A percentile compares a stretch with the other conserved stretches of the same genome.
phyloP scores from a whole-genome alignment of 1,139 yeast genomes.

The Kodamaea sp. region DNA sequence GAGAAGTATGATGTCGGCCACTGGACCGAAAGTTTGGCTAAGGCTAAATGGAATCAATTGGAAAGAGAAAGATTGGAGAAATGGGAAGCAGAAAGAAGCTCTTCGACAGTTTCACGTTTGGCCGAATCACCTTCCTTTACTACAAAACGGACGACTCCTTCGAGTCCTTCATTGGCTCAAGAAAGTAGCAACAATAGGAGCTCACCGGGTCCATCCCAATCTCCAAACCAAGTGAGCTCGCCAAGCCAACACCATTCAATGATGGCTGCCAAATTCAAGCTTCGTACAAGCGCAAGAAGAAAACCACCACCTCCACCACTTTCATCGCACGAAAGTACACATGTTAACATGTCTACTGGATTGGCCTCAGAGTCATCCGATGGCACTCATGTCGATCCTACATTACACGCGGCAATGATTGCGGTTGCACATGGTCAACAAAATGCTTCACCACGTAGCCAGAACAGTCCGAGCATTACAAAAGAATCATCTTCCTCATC shows the following conservation, averaged over 20 bases:
- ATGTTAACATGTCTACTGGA: slow-evolving; percentile 35
- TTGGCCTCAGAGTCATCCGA: slow-evolving; percentile 16
- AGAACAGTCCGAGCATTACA: slow-evolving; percentile 36
- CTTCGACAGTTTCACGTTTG: neutral
- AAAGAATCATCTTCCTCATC: slow-evolving; percentile 18
- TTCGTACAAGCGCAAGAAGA: slow-evolving; percentile 25
- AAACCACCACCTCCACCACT: slow-evolving; percentile 33
- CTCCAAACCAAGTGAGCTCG: neutral
- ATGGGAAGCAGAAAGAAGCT: slow-evolving; percentile 1
- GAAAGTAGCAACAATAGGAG: too few relatives aligned
- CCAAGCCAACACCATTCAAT: slow-evolving; percentile 8
- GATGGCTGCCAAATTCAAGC: slow-evolving; percentile 13
- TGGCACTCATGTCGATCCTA: slow-evolving; percentile 20
- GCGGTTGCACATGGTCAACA: slow-evolving; percentile 40
- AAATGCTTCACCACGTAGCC: slow-evolving; percentile 20
- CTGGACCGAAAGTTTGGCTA: slow-evolving; percentile 57
- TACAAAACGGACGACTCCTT: slow-evolving; percentile 1
- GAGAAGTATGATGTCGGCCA: slow-evolving; percentile 48
- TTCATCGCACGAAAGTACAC: slow-evolving; percentile 7
- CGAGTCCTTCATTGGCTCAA: neutral
- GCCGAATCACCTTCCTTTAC: neutral
- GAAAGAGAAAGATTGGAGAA: slow-evolving; percentile 6
- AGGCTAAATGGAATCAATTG: slow-evolving; percentile 38
- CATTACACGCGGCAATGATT: slow-evolving; percentile 42
- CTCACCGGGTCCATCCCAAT: neutral